These are phyloP conservation scores for Chiua sp. DNA, from an alignment of 1,284 basidiomycete genomes.

Conservation along the genomic window DNA sequence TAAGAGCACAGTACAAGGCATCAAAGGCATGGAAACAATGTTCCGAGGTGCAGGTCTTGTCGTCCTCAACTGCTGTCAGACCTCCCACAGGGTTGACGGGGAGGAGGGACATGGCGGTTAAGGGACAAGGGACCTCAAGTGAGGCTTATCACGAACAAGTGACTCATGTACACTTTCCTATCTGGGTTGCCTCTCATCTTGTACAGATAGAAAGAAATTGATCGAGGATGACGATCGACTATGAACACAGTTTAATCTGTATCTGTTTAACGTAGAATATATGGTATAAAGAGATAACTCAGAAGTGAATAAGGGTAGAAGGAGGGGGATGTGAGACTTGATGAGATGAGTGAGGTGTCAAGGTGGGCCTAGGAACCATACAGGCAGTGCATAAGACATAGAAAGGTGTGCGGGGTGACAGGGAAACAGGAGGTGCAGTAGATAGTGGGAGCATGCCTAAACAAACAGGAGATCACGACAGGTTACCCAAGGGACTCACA, in stretches of 20 bases:
- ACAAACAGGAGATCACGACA: constrained; percentile 9
- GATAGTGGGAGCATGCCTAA: constrained; percentile 21
- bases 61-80: constrained; percentile 38
- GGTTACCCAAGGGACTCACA: constrained; percentile 30
- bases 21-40: constrained; percentile 85
- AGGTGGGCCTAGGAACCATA: constrained; percentile 28
- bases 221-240: constrained; percentile 27
- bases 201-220: constrained; percentile 5
- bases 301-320: constrained; percentile 40
- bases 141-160: constrained; percentile 1
- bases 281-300: constrained; percentile 46
- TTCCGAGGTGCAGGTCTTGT: constrained; percentile 62
- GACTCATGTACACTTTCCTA: constrained; percentile 29
- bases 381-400: constrained; percentile 35
- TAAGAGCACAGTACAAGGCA: constrained; percentile 75
- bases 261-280: constrained; percentile 44
- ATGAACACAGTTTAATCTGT: constrained; percentile 44
- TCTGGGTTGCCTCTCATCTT: constrained; percentile 24
- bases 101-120: constrained; percentile 52
- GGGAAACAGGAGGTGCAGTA: constrained; percentile 15
- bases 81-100: constrained; percentile 47
- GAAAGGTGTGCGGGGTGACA: constrained; percentile 22
- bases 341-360: constrained; percentile 20
- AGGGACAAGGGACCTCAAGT: constrained; percentile 25
- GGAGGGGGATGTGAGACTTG: constrained; percentile 23